Base-by-base conservation (phyloP, 768 basidiomycete genomes). In the Collybia nuda region DNA sequence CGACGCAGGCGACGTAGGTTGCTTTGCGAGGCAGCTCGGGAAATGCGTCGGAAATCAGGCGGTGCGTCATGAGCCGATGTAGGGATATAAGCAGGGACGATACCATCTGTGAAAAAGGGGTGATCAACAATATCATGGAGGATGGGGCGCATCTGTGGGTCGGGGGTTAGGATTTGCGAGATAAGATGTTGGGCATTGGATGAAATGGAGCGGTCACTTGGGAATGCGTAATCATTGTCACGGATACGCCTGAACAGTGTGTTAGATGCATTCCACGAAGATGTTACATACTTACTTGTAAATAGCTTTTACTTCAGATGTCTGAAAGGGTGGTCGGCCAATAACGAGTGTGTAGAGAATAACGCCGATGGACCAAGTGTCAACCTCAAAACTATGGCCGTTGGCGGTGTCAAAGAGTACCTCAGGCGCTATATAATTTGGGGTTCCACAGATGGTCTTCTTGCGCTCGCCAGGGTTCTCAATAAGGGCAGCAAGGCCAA, bases 361-460 rank as follows among this genome's bases (percentile, higher is more conserved):
- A 47, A 99, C 96, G 12, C 96, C 96, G 43, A 96, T 87, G 2
- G 91, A 93, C 96, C 96, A 99, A 7, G 93, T 90, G 65, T 99
- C 96, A 23, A 98, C 96, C 71, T 99, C 97, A 58, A 97, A 99
- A 64, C 91, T 94, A 69, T 99, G 96, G 1, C 96, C 95, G 56
- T 93, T 95, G 15, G 86, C 91, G 21, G 89, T 93, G 65, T 98
- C 94, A 65, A 96, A 97, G 57, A 99, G 73, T 19, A 98, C 94
- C 64, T 98, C 96, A 0, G 97, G 97, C 0, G 97, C 96, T 55
- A 99, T 98, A 65, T 99, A 98, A 65, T 99, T 98, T 1, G 96
- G 97, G 0, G 96, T 99, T 1, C 96, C 96, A 57, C 97, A 98
- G 41, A 98, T 97, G 0, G 96, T 99, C 83, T 98, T 98, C 80